A percentile compares a stretch with the other conserved stretches of the same genome.
Evolutionary conservation across 2,329 filamentous ascomycete genomes (phyloP).

Genomic region (Penicillium thymicola): DNA sequence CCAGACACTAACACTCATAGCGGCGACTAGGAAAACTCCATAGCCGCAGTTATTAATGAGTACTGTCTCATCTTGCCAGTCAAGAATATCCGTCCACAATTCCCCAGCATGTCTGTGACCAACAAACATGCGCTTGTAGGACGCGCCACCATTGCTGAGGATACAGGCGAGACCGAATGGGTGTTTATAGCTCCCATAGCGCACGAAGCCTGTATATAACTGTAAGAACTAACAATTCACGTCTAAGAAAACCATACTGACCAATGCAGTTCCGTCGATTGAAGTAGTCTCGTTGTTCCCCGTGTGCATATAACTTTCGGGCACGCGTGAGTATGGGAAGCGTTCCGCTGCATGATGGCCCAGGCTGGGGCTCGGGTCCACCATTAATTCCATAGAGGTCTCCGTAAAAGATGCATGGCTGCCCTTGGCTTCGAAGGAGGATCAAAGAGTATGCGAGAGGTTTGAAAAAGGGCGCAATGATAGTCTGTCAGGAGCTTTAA

Average conservation of each 20-base stretch:
- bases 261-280: conserved; percentile 60
- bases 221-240: background rate
- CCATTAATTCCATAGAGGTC: conserved; percentile 63
- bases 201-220: conserved; percentile 45
- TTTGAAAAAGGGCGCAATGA: conserved; percentile 66
- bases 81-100: conserved; percentile 62
- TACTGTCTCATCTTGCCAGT: conserved; percentile 54
- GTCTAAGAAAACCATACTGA: conserved; percentile 1
- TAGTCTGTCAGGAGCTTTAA: conserved; percentile 40
- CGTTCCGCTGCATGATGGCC: conserved; percentile 52
- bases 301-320: conserved; percentile 65
- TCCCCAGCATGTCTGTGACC: conserved; percentile 58
- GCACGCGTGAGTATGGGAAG: conserved; percentile 60
- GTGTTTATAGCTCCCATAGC: conserved; percentile 50
- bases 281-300: conserved; percentile 62
- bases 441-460: conserved; percentile 70
- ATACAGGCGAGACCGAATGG: conserved; percentile 55
- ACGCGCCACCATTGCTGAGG: conserved; percentile 52
- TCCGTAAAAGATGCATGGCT: conserved; percentile 68
- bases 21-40: conserved; percentile 55
- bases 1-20: conserved; percentile 60
- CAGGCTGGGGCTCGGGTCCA: conserved; percentile 38
- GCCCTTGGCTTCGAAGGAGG: conserved; percentile 61
- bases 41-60: conserved; percentile 59
- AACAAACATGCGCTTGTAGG: conserved; percentile 60